Evolutionary conservation across 768 basidiomycete genomes (phyloP).

Genomic region (Tephrocybe sp.): DNA sequence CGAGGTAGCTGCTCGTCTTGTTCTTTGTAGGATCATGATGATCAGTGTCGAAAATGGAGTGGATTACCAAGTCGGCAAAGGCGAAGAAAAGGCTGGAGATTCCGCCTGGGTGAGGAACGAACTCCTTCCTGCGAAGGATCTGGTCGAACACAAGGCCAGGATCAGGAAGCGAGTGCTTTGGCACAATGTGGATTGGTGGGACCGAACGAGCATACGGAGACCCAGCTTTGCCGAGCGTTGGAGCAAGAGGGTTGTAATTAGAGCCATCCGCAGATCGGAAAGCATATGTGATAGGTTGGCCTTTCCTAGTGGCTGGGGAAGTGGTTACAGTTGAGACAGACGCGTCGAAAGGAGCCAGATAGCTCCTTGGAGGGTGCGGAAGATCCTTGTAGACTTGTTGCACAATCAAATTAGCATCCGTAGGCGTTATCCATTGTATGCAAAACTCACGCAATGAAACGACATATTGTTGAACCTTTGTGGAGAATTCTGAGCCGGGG

Average conservation of each 20-base stretch:
- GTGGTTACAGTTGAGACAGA: neutral
- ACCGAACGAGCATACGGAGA: slow-evolving; percentile 71
- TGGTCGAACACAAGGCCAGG: slow-evolving; percentile 70
- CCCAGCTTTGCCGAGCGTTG: slow-evolving; percentile 58
- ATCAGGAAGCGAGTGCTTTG: slow-evolving; percentile 56
- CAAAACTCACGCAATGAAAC: slow-evolving; percentile 54
- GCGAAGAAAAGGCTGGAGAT: slow-evolving; percentile 77
- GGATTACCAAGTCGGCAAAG: slow-evolving; percentile 76
- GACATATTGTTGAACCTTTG: slow-evolving; percentile 45
- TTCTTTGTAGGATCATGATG: slow-evolving; percentile 53
- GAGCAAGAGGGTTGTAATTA: slow-evolving; percentile 54
- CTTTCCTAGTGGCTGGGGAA: slow-evolving; percentile 4
- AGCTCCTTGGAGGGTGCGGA: slow-evolving; percentile 68
- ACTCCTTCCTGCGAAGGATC: slow-evolving; percentile 54
- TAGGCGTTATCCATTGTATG: slow-evolving; percentile 9
- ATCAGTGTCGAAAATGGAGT: slow-evolving; percentile 67
- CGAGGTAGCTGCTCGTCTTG: slow-evolving; percentile 70
- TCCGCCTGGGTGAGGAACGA: slow-evolving; percentile 61
- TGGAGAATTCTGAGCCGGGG: slow-evolving; percentile 27
- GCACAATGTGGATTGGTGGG: slow-evolving; percentile 42
- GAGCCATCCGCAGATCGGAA: slow-evolving; percentile 63
- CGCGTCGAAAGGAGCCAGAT: slow-evolving; percentile 30
- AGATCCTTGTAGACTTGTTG: slow-evolving; percentile 83
- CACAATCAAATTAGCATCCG: slow-evolving; percentile 15
- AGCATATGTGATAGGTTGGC: slow-evolving; percentile 38